Evolutionary conservation across 495 filamentous ascomycete species (phyloP).

Genomic region (Durotheca rogersii): DNA sequence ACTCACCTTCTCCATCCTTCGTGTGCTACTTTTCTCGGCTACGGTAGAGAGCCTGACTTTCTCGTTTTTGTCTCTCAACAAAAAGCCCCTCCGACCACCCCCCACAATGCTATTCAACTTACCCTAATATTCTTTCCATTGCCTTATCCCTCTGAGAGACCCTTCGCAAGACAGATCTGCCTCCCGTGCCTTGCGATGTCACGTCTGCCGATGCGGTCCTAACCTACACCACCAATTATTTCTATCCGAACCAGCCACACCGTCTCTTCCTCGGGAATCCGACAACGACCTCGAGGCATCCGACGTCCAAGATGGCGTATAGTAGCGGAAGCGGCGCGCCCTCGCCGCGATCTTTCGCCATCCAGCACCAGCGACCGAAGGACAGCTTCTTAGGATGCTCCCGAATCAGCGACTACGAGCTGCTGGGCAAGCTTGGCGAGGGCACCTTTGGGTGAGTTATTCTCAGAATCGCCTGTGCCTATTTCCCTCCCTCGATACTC

Average conservation of each 20-base stretch:
- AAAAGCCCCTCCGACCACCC: background rate
- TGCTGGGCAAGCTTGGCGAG: conserved; percentile 90
- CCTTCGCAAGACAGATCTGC: too few relatives aligned
- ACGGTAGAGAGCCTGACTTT: too few relatives aligned
- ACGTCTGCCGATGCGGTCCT: conserved; percentile 1
- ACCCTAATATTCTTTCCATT: conserved; percentile 1
- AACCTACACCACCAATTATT: background rate
- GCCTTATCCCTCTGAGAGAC: background rate
- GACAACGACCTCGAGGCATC: conserved; percentile 20
- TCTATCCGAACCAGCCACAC: background rate
- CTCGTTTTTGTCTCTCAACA: too few relatives aligned
- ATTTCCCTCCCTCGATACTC: background rate
- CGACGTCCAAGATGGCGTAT: conserved; percentile 28
- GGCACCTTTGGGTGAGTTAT: conserved; percentile 84
- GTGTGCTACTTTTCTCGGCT: too few relatives aligned
- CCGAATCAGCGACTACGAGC: conserved; percentile 81
- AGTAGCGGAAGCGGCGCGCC: conserved; percentile 30
- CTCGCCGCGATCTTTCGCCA: conserved; percentile 48
- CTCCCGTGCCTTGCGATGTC: conserved; percentile 17
- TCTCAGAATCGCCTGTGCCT: background rate
- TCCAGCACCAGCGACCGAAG: conserved; percentile 45
- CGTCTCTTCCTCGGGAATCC: conserved; percentile 34
- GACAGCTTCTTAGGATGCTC: conserved; percentile 79
- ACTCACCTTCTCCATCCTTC: background rate
- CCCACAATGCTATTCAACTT: conserved; percentile 8